A percentile compares a stretch with the other conserved stretches of the same genome.
phyloP scores from a whole-genome alignment of 1,284 basidiomycete species.

The Fistulinella staudtii region DNA sequence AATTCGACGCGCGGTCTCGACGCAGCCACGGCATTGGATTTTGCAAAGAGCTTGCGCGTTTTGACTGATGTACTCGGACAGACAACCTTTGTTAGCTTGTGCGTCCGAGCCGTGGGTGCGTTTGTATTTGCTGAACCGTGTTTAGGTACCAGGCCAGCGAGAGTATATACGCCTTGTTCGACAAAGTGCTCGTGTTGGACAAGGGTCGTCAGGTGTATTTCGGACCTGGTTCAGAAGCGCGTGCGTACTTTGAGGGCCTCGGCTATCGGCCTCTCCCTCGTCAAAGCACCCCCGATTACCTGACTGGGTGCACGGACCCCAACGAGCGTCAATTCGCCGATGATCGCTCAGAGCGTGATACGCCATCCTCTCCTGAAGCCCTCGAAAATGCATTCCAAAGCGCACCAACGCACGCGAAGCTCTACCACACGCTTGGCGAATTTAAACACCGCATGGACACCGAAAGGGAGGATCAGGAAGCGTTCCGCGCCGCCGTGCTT shows the following conservation, averaged over 20 bases:
- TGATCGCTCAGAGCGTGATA: constrained; percentile 59
- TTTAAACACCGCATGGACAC: constrained; percentile 66
- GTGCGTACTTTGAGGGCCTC: constrained; percentile 72
- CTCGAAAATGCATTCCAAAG: constrained; percentile 68
- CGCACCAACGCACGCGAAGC: constrained; percentile 49
- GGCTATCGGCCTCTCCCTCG: constrained; percentile 73
- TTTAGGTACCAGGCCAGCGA: constrained; percentile 80
- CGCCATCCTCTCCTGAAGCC: constrained; percentile 69
- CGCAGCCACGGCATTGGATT: constrained; percentile 82
- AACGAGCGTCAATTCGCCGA: constrained; percentile 84
- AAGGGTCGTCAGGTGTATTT: constrained; percentile 83
- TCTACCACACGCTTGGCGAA: constrained; percentile 51
- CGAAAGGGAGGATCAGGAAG: constrained; percentile 64
- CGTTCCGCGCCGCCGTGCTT: constrained; percentile 72
- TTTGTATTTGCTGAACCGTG: constrained; percentile 14
- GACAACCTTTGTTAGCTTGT: constrained; percentile 76
- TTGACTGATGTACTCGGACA: constrained; percentile 76
- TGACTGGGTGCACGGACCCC: constrained; percentile 76
- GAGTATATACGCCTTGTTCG: constrained; percentile 73
- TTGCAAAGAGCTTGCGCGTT: constrained; percentile 66
- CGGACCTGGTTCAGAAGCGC: constrained; percentile 68
- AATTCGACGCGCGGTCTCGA: constrained; percentile 85
- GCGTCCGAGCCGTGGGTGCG: constrained; percentile 31
- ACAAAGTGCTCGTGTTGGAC: constrained; percentile 78
- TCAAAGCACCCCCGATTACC: constrained; percentile 77